Conservation (phyloP, 148 eudicot genomes). For the Chenopodium album region DNA sequence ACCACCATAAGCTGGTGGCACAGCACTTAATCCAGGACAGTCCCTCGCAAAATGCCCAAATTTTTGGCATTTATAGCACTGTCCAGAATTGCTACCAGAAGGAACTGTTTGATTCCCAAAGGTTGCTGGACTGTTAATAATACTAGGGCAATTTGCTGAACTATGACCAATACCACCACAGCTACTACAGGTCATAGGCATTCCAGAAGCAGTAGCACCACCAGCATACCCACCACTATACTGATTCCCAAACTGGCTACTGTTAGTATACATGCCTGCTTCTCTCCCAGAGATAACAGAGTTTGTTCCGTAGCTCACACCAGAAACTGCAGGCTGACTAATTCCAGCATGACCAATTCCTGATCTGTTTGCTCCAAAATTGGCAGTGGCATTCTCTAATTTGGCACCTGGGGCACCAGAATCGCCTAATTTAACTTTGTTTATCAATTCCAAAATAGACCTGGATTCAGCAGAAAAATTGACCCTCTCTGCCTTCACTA, state of each 20-base stretch:
- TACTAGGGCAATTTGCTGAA: slow-evolving; percentile 59
- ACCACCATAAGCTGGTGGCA: slow-evolving; percentile 63
- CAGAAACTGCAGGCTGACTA: slow-evolving; percentile 31
- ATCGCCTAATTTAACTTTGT: slow-evolving; percentile 40
- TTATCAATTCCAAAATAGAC: slow-evolving; percentile 49
- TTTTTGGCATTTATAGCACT: slow-evolving; percentile 76
- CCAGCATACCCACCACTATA: slow-evolving; percentile 41
- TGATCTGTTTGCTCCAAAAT: slow-evolving; percentile 29
- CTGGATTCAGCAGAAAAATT: slow-evolving; percentile 52
- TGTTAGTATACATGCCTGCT: slow-evolving; percentile 29
- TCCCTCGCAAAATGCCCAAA: slow-evolving; percentile 78
- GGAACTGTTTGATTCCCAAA: slow-evolving; percentile 28
- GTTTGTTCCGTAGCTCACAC: slow-evolving; percentile 29
- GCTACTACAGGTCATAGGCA: slow-evolving; percentile 46
- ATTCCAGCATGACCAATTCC: slow-evolving; percentile 26
- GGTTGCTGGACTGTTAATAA: slow-evolving; percentile 42
- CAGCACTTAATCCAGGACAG: slow-evolving; percentile 56
- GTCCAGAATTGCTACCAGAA: slow-evolving; percentile 31
- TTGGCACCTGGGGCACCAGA: slow-evolving; percentile 30
- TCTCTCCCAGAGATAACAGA: slow-evolving; percentile 29
- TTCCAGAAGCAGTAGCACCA: slow-evolving; percentile 33
- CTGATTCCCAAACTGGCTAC: slow-evolving; percentile 51
- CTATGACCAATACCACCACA: slow-evolving; percentile 72
- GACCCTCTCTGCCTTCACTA: slow-evolving; percentile 64
- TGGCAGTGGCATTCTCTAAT: slow-evolving; percentile 25